Percentiles rank a stretch among this genome's conserved stretches.
phyloP scores from a whole-genome alignment of 345 rosid genomes.

The Odontarrhena argentea region DNA sequence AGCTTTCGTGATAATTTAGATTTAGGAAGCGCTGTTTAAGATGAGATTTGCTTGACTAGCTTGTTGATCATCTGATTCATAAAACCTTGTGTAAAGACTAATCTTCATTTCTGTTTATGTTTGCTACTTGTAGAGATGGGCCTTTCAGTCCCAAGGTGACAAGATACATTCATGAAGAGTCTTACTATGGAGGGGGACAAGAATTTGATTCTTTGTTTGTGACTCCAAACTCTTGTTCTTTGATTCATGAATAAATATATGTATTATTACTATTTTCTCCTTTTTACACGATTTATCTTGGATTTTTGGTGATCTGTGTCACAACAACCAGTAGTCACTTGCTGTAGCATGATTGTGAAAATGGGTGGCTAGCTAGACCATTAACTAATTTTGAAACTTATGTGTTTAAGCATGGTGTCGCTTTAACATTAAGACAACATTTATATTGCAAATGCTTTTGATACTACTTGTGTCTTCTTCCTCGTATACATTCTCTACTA shows the following conservation, averaged over 20 bases:
- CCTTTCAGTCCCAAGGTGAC: conserved; percentile 89
- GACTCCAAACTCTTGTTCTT: conserved; percentile 26
- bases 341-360: too few species aligned
- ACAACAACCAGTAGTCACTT: too few species aligned
- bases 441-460: too few species aligned
- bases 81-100: conserved; percentile 13
- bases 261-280: conserved; percentile 26
- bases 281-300: conserved; percentile 9
- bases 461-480: too few species aligned
- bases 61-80: conserved; percentile 24
- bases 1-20: conserved; percentile 36
- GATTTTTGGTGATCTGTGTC: neutral
- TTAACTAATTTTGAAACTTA: too few species aligned
- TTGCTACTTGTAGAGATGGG: conserved; percentile 65
- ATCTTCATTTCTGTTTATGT: conserved; percentile 22
- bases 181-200: conserved; percentile 39
- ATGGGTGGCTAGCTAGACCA: too few species aligned
- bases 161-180: conserved; percentile 35
- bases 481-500: too few species aligned
- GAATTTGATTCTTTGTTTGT: conserved; percentile 16
- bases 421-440: too few species aligned
- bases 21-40: conserved; percentile 30
- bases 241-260: conserved; percentile 10
- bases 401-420: too few species aligned
- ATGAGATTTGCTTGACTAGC: conserved; percentile 25